Evolutionary conservation across 345 rosid genomes (phyloP).

Genomic region (Microcos paniculata): DNA sequence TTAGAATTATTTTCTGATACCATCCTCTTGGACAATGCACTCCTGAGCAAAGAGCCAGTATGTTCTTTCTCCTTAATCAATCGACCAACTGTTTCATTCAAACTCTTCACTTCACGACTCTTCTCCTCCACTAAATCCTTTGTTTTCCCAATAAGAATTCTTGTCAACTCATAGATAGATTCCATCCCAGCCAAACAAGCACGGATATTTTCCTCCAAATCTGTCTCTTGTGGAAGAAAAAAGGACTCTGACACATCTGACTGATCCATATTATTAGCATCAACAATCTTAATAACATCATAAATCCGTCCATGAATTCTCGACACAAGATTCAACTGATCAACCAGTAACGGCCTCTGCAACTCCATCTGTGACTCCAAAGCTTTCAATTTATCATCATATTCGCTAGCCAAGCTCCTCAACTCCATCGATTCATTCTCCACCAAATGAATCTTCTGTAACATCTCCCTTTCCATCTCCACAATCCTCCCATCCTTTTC

Average conservation of each 20-base stretch:
- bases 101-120: constrained; percentile 53
- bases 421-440: constrained; percentile 60
- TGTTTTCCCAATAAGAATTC: constrained; percentile 60
- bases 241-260: constrained; percentile 78
- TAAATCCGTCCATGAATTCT: constrained; percentile 72
- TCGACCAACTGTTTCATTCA: constrained; percentile 67
- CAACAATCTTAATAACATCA: constrained; percentile 56
- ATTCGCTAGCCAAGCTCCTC: constrained; percentile 66
- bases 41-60: constrained; percentile 77
- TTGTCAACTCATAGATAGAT: constrained; percentile 67
- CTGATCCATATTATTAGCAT: constrained; percentile 55
- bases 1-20: constrained; percentile 52
- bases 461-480: constrained; percentile 51
- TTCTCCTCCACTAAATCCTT: constrained; percentile 64
- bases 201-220: constrained; percentile 77
- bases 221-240: constrained; percentile 84
- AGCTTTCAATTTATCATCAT: constrained; percentile 65
- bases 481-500: constrained; percentile 60
- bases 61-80: constrained; percentile 88
- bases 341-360: constrained; percentile 73
- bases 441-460: constrained; percentile 40
- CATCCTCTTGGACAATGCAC: constrained; percentile 82
- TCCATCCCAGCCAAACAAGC: constrained; percentile 95
- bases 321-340: constrained; percentile 82
- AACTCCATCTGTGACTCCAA: constrained; percentile 62